These are phyloP conservation scores for Diospyros lotus DNA, from an alignment of 148 eudicot genomes.

Conservation along the genomic window DNA sequence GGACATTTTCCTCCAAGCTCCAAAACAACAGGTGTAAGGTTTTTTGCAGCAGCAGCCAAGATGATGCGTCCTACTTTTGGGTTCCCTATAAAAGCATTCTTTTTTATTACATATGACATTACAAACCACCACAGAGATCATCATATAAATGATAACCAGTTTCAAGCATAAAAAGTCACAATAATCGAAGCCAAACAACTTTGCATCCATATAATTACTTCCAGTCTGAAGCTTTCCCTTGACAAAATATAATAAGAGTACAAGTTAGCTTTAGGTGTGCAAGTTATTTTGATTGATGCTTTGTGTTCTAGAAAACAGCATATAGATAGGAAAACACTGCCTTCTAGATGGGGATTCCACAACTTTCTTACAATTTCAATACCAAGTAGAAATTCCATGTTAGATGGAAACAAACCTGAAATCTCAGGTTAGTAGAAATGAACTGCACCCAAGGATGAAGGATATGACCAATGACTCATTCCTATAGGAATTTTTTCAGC, in stretches of 20 bases:
- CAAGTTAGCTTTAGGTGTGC: background rate
- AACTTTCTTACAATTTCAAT: too few relatives aligned
- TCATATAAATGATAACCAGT: background rate
- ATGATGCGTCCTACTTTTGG: constrained; percentile 56
- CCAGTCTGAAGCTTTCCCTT: background rate
- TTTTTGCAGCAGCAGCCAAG: constrained; percentile 62
- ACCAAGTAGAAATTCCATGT: too few relatives aligned
- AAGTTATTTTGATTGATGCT: too few relatives aligned
- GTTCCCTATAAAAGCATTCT: constrained; percentile 33
- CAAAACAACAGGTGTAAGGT: constrained; percentile 64
- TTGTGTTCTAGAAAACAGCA: too few relatives aligned
- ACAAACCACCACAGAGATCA: too few relatives aligned
- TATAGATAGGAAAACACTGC: too few relatives aligned
- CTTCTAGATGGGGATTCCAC: too few relatives aligned
- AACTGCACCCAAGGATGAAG: too few relatives aligned
- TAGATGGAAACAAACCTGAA: too few relatives aligned
- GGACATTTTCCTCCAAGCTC: constrained; percentile 83
- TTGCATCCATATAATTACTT: background rate
- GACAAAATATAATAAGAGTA: background rate
- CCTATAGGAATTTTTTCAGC: too few relatives aligned
- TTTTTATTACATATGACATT: background rate
- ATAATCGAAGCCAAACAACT: background rate
- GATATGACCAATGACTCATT: too few relatives aligned
- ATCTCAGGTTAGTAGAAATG: too few relatives aligned
- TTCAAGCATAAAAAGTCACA: constrained; percentile 1